A percentile compares a stretch with the other conserved stretches of the same genome.
phyloP scores from a whole-genome alignment of 768 basidiomycete species.

The Sporobolomyces phaffii region DNA sequence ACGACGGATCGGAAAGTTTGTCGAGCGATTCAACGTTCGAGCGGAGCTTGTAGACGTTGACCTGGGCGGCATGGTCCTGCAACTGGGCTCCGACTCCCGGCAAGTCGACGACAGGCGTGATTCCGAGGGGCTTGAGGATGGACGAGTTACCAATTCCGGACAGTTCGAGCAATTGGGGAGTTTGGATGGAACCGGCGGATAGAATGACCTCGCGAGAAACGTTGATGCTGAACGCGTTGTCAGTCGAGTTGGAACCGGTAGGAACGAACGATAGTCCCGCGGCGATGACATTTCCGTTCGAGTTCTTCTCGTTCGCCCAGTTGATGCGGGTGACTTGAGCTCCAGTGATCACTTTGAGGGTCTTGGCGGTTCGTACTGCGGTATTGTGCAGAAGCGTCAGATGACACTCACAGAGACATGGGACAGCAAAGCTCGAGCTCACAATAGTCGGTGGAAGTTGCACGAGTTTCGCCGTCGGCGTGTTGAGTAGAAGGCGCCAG shows the following conservation, averaged over 20 bases:
- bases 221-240: neutral
- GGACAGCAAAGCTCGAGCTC: neutral
- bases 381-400: neutral
- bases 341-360: slow-evolving; percentile 48
- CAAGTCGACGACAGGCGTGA: slow-evolving; percentile 47
- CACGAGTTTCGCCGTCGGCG: neutral
- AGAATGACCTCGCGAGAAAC: slow-evolving; percentile 39
- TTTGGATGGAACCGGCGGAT: slow-evolving; percentile 34
- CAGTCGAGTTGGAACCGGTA: neutral
- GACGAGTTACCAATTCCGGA: slow-evolving; percentile 27
- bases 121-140: slow-evolving; percentile 27
- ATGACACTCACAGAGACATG: neutral
- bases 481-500: slow-evolving; percentile 9
- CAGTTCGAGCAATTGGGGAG: slow-evolving; percentile 37
- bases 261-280: slow-evolving; percentile 16
- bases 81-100: slow-evolving; percentile 52
- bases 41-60: slow-evolving; percentile 34
- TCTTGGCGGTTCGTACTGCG: slow-evolving; percentile 31
- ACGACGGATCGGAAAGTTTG: neutral
- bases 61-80: slow-evolving; percentile 42
- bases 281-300: slow-evolving; percentile 8
- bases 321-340: slow-evolving; percentile 46
- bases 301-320: neutral
- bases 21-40: slow-evolving; percentile 13
- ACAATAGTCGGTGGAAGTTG: slow-evolving; percentile 28